Percentiles rank a stretch among this genome's conserved stretches.
phyloP scores from a whole-genome alignment of 257 asterid genomes.

The Lantana camara region DNA sequence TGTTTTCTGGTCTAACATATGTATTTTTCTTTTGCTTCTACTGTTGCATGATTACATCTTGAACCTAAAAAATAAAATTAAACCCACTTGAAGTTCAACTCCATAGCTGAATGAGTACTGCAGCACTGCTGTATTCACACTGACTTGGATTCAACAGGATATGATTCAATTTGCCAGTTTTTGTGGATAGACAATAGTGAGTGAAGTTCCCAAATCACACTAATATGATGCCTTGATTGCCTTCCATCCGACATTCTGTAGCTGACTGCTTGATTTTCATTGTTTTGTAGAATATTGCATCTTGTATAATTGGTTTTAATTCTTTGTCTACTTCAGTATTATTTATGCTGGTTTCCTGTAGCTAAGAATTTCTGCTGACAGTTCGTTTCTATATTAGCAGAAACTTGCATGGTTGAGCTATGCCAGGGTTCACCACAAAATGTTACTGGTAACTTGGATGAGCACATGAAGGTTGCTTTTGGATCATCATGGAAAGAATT shows the following conservation, averaged over 20 bases:
- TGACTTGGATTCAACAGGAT: background rate
- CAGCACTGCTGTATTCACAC: background rate
- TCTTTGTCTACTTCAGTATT: slow-evolving; percentile 5
- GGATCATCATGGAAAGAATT: slow-evolving; percentile 73
- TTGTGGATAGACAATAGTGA: background rate
- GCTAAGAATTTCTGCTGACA: slow-evolving; percentile 12
- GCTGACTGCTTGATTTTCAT: slow-evolving; percentile 12
- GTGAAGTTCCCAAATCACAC: background rate
- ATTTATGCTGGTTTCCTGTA: slow-evolving; percentile 3
- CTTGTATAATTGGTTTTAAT: background rate
- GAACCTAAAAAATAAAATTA: background rate
- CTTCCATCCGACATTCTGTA: slow-evolving; percentile 1
- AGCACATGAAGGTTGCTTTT: slow-evolving; percentile 69
- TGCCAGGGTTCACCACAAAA: slow-evolving; percentile 36
- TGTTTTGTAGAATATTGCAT: background rate
- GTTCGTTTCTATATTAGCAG: slow-evolving; percentile 35
- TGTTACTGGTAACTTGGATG: slow-evolving; percentile 48
- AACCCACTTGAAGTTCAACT: background rate
- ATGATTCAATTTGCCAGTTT: background rate
- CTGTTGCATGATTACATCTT: background rate
- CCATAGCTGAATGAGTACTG: too few species aligned
- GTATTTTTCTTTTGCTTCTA: background rate
- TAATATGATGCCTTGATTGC: background rate
- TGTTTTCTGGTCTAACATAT: background rate
- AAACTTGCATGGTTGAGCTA: slow-evolving; percentile 63